A percentile compares a stretch with the other conserved stretches of the same genome.
Conservation (phyloP, 495 filamentous ascomycete species). For the Xylaria bambusicola region DNA sequence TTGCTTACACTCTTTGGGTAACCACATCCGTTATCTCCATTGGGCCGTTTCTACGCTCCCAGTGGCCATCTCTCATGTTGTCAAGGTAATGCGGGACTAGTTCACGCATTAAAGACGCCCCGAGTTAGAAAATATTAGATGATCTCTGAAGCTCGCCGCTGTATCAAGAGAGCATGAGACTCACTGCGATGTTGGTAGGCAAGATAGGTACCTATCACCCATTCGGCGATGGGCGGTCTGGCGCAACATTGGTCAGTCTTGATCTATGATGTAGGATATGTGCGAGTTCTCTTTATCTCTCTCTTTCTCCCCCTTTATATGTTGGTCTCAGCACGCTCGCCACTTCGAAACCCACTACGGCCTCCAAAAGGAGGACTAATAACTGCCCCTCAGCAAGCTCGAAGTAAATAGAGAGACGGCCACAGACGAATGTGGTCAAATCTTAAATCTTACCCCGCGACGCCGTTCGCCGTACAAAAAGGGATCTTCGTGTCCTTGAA, state of each 20-base stretch:
- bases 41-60: slow-evolving; percentile 42
- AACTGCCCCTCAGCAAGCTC: too few species aligned
- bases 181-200: slow-evolving; percentile 49
- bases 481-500: slow-evolving; percentile 63
- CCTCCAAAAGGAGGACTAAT: too few species aligned
- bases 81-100: slow-evolving; percentile 56
- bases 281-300: not conserved
- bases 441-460: slow-evolving; percentile 59
- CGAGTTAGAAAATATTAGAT: slow-evolving; percentile 19
- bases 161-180: slow-evolving; percentile 3
- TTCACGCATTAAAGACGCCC: slow-evolving; percentile 3
- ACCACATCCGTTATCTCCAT: slow-evolving; percentile 47
- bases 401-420: too few species aligned
- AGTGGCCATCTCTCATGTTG: slow-evolving; percentile 52
- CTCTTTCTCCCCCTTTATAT: not conserved
- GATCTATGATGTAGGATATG: not conserved
- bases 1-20: slow-evolving; percentile 47
- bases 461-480: slow-evolving; percentile 72
- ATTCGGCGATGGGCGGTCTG: slow-evolving; percentile 80
- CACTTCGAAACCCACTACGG: not conserved
- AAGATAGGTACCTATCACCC: slow-evolving; percentile 60
- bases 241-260: not conserved
- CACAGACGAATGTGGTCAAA: too few species aligned
- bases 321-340: not conserved
- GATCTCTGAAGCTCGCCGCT: not conserved